These are phyloP conservation scores for Canavalia gladiata DNA, from an alignment of 306 rosid species.

Conservation along the genomic window DNA sequence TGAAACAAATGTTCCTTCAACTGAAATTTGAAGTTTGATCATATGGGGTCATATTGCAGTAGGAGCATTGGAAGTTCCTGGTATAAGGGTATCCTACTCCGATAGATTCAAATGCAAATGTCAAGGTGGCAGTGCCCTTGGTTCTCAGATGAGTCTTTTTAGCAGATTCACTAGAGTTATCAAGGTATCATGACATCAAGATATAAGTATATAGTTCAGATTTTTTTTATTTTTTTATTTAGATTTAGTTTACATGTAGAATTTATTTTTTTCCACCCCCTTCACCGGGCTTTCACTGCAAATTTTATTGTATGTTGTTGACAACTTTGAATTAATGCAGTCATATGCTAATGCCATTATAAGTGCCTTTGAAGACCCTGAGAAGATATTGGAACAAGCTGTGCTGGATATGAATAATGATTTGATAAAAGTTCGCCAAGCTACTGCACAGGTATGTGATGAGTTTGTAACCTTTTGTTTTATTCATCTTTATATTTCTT, in stretches of 20 bases:
- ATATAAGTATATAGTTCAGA: neutral
- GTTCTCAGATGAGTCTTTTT: conserved; percentile 73
- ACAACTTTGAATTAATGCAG: conserved; percentile 47
- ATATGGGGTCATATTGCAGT: conserved; percentile 20
- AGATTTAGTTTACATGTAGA: neutral
- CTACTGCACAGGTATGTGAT: conserved; percentile 72
- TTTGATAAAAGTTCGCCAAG: conserved; percentile 82
- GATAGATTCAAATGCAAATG: conserved; percentile 34
- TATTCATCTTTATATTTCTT: neutral
- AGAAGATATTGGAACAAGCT: conserved; percentile 80
- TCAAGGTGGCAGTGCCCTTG: conserved; percentile 69
- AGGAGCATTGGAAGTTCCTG: conserved; percentile 35
- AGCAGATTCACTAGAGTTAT: conserved; percentile 77
- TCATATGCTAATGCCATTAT: conserved; percentile 78
- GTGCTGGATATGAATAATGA: conserved; percentile 82
- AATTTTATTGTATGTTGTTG: neutral
- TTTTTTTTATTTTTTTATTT: neutral
- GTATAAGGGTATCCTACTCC: conserved; percentile 12
- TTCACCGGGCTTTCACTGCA: neutral
- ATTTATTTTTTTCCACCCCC: neutral
- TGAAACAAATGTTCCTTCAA: conserved; percentile 10
- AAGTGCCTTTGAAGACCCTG: conserved; percentile 84
- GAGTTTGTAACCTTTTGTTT: conserved; percentile 1
- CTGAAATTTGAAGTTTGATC: conserved; percentile 34
- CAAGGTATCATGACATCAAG: conserved; percentile 56